These are phyloP conservation scores for Bathelium albidoporum DNA, from an alignment of 495 filamentous ascomycete species.

Conservation along the genomic window DNA sequence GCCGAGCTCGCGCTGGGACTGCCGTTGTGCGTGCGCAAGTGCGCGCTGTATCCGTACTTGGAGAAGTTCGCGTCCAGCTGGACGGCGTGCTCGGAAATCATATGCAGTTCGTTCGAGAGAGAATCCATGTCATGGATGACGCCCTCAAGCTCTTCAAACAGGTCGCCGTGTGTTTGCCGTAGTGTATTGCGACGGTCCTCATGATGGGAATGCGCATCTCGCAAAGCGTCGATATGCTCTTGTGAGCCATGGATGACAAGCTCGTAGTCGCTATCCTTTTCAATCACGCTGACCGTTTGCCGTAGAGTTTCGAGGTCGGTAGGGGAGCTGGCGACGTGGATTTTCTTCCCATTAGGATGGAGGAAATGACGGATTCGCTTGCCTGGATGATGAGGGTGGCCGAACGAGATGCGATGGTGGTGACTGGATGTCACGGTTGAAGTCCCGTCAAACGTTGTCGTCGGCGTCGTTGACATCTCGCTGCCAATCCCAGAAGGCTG, in stretches of 20 bases:
- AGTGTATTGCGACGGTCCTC: slow-evolving; percentile 34
- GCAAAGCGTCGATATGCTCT: slow-evolving; percentile 43
- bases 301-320: slow-evolving; percentile 39
- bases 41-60: slow-evolving; percentile 48
- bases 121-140: slow-evolving; percentile 39
- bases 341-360: slow-evolving; percentile 41
- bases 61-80: slow-evolving; percentile 46
- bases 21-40: slow-evolving; percentile 32
- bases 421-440: slow-evolving; percentile 1
- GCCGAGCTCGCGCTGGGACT: slow-evolving; percentile 12
- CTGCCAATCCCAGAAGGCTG: neutral
- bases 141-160: slow-evolving; percentile 43
- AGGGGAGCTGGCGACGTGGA: slow-evolving; percentile 44
- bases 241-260: slow-evolving; percentile 43
- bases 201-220: slow-evolving; percentile 40
- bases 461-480: slow-evolving; percentile 1
- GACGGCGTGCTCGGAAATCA: slow-evolving; percentile 41
- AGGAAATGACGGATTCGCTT: slow-evolving; percentile 40
- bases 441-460: neutral
- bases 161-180: slow-evolving; percentile 33
- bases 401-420: slow-evolving; percentile 1
- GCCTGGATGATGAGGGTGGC: slow-evolving; percentile 17
- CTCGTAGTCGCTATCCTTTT: slow-evolving; percentile 39
- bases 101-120: slow-evolving; percentile 41
- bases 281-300: slow-evolving; percentile 29